A percentile compares a stretch with the other conserved stretches of the same genome.
Evolutionary conservation across 441 rosid species (phyloP).

Genomic region (Populus tomentosa): DNA sequence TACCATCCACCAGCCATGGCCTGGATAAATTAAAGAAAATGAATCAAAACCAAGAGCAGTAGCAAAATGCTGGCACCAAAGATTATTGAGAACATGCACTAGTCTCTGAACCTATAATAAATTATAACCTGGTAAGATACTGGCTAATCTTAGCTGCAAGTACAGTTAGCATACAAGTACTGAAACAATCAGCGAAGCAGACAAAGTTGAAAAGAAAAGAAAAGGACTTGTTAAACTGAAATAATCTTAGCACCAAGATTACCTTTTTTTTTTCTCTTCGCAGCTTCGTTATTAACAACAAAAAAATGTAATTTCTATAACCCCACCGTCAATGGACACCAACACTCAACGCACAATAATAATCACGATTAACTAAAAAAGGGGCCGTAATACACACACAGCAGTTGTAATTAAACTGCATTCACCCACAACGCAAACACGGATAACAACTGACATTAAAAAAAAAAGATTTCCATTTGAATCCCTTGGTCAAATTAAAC

Average conservation of each 20-base stretch:
- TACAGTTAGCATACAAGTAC: neutral
- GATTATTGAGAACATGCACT: neutral
- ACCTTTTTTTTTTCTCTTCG: neutral
- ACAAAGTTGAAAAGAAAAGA: neutral
- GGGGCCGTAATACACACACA: neutral
- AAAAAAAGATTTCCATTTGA: neutral
- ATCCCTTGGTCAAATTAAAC: neutral
- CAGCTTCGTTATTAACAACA: neutral
- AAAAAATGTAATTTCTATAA: neutral
- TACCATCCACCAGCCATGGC: constrained; percentile 82
- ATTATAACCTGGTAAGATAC: neutral
- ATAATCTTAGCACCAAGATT: no score
- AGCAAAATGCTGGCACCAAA: neutral
- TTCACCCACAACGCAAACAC: neutral
- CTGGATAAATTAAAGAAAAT: constrained; percentile 34
- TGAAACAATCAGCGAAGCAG: neutral
- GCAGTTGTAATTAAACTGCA: neutral
- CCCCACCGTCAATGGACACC: neutral
- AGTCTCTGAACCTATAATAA: neutral
- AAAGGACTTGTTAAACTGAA: neutral
- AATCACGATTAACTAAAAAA: neutral
- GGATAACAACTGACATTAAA: neutral
- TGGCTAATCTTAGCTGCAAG: neutral
- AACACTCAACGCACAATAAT: neutral
- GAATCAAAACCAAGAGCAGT: neutral